Evolutionary conservation across 345 rosid genomes (phyloP), one percentile per base, ranked within the genome.

Genomic region (Eucalyptus tenuipes): DNA sequence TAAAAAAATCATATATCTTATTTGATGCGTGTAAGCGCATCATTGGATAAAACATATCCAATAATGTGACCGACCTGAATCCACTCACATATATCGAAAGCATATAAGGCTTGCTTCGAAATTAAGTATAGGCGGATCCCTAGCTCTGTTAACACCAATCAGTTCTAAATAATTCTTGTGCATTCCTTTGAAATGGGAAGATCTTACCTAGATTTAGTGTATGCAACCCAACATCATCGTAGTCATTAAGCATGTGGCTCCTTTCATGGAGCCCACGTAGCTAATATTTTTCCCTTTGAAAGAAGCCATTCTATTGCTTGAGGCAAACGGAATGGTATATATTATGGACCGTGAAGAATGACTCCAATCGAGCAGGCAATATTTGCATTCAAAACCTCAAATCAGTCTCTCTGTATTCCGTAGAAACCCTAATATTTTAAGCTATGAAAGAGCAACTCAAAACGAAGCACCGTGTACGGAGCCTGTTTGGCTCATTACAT

Each of bases 21-120:
- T n/a, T 64, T 0, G 2, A 64, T n/a, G 37, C 5, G 5, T 15
- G 40, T 66, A 18, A 66, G 11, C 9, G 0, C 6, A 8, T 66
- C 42, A 66, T 66, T 66, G 11, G 79, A 33, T 52, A 52, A 52
- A 52, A 52, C 1, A 52, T 52, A 18, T 52, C 55, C 10, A 52
- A 52, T 52, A 52, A 52, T 52, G 55, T 52, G 40, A 66, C 22
- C 6, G 22, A 31, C 79, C 11, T 0, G 1, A 52, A 66, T 66
- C 40, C 3, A 18, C 40, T 31, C 40, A 66, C 22, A 66, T 31
- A 37, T 10, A 66, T 4, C 10, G 5, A 29, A 14, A 29, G 10
- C 3, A 13, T 13, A 31, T n/a, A 29, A 61, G 9, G 71, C 71
- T 61, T 61, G 71, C 71, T 61, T 61, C 16, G 17, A 61, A 29